Percentiles rank a stretch among this genome's conserved stretches.
Evolutionary conservation across 345 rosid genomes (phyloP).

Genomic region (Laguncularia racemosa): DNA sequence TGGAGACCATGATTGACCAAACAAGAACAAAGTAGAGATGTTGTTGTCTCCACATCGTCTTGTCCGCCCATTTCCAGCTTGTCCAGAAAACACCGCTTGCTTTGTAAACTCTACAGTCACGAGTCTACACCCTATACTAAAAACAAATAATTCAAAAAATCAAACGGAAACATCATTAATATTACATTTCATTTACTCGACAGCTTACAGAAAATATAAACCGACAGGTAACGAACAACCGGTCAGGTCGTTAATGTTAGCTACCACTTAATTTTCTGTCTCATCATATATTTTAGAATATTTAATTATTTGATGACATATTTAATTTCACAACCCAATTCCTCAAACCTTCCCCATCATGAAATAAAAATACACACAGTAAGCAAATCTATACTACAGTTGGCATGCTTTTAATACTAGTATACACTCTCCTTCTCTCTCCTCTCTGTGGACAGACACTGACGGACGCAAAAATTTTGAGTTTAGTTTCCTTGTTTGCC

Average conservation of each 20-base stretch:
- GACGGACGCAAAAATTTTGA: background rate
- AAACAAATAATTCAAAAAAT: background rate
- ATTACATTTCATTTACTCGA: background rate
- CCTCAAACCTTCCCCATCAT: too few relatives aligned
- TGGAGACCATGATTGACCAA: too few relatives aligned
- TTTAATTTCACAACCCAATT: too few relatives aligned
- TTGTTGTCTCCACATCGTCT: constrained; percentile 20
- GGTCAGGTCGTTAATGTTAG: constrained; percentile 12
- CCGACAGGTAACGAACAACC: constrained; percentile 13
- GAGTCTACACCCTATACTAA: background rate
- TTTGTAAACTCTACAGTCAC: background rate
- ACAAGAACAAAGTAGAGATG: constrained; percentile 16
- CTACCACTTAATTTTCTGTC: background rate
- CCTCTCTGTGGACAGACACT: background rate
- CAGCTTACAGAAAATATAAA: background rate
- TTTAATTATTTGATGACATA: too few relatives aligned
- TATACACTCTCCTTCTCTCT: background rate
- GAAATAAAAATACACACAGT: too few relatives aligned
- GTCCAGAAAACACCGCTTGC: too few relatives aligned
- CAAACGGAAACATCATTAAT: background rate
- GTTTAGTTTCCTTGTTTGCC: background rate
- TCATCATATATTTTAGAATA: too few relatives aligned
- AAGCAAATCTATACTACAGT: too few relatives aligned
- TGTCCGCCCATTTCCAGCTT: constrained; percentile 21
- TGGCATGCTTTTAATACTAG: background rate